Conservation (phyloP, 139 green algal species). For the Chara braunii region DNA sequence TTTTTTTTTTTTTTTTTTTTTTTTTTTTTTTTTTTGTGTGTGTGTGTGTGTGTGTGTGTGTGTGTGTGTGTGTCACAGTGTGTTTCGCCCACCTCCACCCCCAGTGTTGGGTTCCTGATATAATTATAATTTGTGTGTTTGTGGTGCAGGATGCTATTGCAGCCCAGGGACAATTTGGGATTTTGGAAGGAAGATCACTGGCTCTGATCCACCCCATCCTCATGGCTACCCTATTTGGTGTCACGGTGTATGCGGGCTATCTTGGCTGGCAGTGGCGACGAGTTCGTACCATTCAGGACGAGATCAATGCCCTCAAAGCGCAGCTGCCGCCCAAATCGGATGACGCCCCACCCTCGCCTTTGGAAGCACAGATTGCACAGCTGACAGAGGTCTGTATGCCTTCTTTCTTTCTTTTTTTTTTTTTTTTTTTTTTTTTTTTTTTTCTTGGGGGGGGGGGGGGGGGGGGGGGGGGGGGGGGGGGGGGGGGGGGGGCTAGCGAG, state of each 20-base stretch:
- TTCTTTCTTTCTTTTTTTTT: too few species aligned
- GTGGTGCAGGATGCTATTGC: conserved; percentile 22
- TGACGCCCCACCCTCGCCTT: conserved; percentile 45
- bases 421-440: too few species aligned
- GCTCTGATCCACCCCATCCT: conserved; percentile 77
- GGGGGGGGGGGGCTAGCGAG: too few species aligned
- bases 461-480: too few species aligned
- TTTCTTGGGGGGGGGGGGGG: too few species aligned
- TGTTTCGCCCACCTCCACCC: too few species aligned
- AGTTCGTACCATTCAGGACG: conserved; percentile 42
- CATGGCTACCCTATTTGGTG: conserved; percentile 70
- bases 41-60: too few species aligned
- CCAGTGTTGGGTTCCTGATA: too few species aligned
- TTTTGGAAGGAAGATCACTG: conserved; percentile 60
- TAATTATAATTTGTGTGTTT: too few species aligned
- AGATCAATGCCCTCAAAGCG: conserved; percentile 49
- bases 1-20: too few species aligned
- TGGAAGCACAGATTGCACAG: conserved; percentile 51
- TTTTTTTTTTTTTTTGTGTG: too few species aligned
- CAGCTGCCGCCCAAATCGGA: conserved; percentile 47
- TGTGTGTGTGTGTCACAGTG: too few species aligned
- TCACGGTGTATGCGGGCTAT: conserved; percentile 74
- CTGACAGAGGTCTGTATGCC: conserved; percentile 63
- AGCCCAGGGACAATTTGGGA: conserved; percentile 17
- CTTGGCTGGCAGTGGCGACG: conserved; percentile 80